Base-by-base conservation (phyloP, 495 filamentous ascomycete genomes). In the Penicillium parvum region DNA sequence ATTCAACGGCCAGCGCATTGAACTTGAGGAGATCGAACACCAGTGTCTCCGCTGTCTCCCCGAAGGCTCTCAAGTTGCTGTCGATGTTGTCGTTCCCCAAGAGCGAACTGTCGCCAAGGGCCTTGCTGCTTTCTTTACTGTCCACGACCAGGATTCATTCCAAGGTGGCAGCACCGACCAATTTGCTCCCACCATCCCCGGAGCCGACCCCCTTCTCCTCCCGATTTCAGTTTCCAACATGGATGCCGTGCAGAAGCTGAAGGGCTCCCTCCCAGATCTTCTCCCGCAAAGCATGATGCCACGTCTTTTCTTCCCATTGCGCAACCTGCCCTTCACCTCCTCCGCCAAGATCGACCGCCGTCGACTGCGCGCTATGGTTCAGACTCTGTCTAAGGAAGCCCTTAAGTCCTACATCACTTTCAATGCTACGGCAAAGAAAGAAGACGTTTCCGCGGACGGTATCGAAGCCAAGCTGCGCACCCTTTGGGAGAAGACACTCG, bases 11-110 rank as follows among this genome's bases (percentile, higher is more conserved):
- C 79, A 83, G 47, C 69, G 82, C 4, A 75, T 86, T 42, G 82
- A 86, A 41, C 58, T 85, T 7, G 76, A 72, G 14, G 82, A 86
- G 44, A 76, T 86, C 36, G 82, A 86, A 57, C 72, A 79, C 40
- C 75, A 81, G 21, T 72, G 66, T 21, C 33, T 53, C 4, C 44
- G 44, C 0, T 43, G 57, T 19, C 55, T 71, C 3, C 64, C 65
- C 7, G 38, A 55, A 5, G 52, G 59, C 7, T 61, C 61, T 5
- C 63, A 70, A 32, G 64, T 68, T 2, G 68, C 59, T 15, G 65
- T 74, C 25, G 73, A 75, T 20, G 49, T 75, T 3, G 63, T 75
- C 20, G 53, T 53, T 1, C 69, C 66, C 15, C 51, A 64, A 27
- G 54, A 57, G 14, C 57, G 55, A 17, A 55, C 56, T 4, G 55